Percentiles rank a stretch among this genome's conserved stretches.
Conservation (phyloP, 2,329 filamentous ascomycete species). For the Fulvia fulva region DNA sequence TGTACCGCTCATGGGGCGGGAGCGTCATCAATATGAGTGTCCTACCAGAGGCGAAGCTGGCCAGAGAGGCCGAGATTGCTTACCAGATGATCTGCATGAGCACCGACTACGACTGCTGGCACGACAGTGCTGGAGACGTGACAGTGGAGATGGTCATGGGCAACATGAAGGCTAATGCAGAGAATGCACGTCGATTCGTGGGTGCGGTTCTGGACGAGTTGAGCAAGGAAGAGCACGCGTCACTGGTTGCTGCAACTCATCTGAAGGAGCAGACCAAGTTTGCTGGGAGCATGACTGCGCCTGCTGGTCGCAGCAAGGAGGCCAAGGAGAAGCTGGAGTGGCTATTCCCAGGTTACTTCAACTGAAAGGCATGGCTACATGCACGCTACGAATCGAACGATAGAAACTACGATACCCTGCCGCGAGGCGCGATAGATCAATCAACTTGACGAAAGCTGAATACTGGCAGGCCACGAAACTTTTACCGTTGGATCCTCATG, state of each 20-base stretch:
- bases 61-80: conserved; percentile 89
- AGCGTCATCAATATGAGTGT: conserved; percentile 98
- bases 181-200: conserved; percentile 82
- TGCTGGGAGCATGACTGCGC: conserved; percentile 78
- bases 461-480: background rate
- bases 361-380: conserved; percentile 26
- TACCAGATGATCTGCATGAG: conserved; percentile 99
- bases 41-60: conserved; percentile 92
- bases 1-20: conserved; percentile 93
- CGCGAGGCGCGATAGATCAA: conserved; percentile 2
- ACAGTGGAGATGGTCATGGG: conserved; percentile 96
- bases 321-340: conserved; percentile 77
- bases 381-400: background rate
- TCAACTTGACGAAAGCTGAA: background rate
- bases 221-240: conserved; percentile 68
- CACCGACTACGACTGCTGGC: conserved; percentile 99
- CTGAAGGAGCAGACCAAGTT: conserved; percentile 72
- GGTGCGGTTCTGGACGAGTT: conserved; percentile 84
- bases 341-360: conserved; percentile 79
- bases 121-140: conserved; percentile 67
- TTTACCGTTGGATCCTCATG: no score
- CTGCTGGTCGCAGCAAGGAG: conserved; percentile 66
- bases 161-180: conserved; percentile 89
- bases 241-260: conserved; percentile 76
- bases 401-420: conserved; percentile 3